Conservation (phyloP, 192 early-diverging fungal species). For the Pilobolus umbonatus region DNA sequence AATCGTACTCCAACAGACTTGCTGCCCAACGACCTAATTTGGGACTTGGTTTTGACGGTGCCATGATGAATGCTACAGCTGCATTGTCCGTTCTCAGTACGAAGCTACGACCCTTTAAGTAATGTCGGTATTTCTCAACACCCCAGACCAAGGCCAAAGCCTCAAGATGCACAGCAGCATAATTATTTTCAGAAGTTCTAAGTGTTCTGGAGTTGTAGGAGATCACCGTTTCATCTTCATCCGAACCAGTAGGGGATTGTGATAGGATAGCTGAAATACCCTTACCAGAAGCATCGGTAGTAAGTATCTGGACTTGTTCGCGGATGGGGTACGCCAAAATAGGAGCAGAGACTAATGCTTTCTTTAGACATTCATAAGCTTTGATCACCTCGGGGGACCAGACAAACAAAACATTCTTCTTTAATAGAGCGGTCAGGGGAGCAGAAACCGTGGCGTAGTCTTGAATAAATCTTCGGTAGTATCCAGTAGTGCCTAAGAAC, state of each 20-base stretch:
- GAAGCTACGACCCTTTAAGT: neutral
- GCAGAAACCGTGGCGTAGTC: conserved; percentile 29
- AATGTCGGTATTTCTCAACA: neutral
- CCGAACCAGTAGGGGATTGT: neutral
- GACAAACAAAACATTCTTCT: conserved; percentile 25
- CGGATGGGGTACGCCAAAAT: conserved; percentile 10
- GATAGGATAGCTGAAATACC: neutral
- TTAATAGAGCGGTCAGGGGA: conserved; percentile 25
- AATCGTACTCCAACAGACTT: neutral
- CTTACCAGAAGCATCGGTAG: conserved; percentile 12
- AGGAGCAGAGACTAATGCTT: neutral
- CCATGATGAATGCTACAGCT: neutral
- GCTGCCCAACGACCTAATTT: neutral
- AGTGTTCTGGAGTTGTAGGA: neutral
- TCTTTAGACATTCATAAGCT: neutral
- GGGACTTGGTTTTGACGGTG: neutral
- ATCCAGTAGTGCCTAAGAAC: conserved; percentile 36
- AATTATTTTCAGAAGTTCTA: neutral
- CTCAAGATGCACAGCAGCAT: conserved; percentile 6
- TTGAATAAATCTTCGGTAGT: conserved; percentile 33
- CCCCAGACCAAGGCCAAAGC: neutral
- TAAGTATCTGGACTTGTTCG: neutral
- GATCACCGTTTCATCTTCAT: neutral
- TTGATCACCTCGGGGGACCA: conserved; percentile 13
- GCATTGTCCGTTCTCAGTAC: conserved; percentile 1